Percentiles rank a stretch among this genome's conserved stretches.
These are phyloP conservation scores for Saccharomycopsis lassenensis DNA, from an alignment of 805 yeast genomes.

Conservation along the genomic window DNA sequence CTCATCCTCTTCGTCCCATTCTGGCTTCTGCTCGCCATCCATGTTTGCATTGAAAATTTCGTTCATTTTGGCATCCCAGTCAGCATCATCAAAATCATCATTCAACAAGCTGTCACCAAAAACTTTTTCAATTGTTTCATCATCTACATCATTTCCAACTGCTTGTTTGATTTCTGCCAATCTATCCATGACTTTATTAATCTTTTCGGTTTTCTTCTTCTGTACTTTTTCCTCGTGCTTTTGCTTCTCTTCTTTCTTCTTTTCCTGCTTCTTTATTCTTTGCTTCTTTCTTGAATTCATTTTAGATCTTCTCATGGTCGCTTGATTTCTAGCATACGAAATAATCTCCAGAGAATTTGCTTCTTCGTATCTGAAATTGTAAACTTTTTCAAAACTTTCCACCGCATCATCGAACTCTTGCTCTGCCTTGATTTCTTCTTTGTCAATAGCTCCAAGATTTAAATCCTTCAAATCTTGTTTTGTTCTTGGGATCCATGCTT, in stretches of 20 bases:
- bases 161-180: conserved; percentile 53
- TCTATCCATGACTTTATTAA: conserved; percentile 68
- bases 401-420: conserved; percentile 88
- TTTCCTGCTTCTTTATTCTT: conserved; percentile 60
- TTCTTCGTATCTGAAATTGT: conserved; percentile 91
- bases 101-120: conserved; percentile 69
- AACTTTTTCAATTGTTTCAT: conserved; percentile 48
- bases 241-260: conserved; percentile 37
- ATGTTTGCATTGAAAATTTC: conserved; percentile 79
- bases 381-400: conserved; percentile 83
- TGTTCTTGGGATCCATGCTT: conserved; percentile 82
- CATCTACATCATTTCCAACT: conserved; percentile 52
- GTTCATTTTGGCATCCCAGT: conserved; percentile 83
- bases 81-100: conserved; percentile 81
- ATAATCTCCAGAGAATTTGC: conserved; percentile 84
- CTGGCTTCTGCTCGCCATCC: conserved; percentile 49
- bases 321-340: conserved; percentile 90
- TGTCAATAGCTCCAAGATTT: conserved; percentile 23
- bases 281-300: conserved; percentile 68
- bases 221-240: conserved; percentile 51
- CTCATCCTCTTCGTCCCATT: conserved; percentile 53
- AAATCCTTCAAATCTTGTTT: conserved; percentile 47
- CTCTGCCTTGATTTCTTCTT: conserved; percentile 50
- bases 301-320: conserved; percentile 76
- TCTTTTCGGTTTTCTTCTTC: conserved; percentile 64